phyloP scores from a whole-genome alignment of 2,329 filamentous ascomycete genomes.

The Xylariaceae sp. region DNA sequence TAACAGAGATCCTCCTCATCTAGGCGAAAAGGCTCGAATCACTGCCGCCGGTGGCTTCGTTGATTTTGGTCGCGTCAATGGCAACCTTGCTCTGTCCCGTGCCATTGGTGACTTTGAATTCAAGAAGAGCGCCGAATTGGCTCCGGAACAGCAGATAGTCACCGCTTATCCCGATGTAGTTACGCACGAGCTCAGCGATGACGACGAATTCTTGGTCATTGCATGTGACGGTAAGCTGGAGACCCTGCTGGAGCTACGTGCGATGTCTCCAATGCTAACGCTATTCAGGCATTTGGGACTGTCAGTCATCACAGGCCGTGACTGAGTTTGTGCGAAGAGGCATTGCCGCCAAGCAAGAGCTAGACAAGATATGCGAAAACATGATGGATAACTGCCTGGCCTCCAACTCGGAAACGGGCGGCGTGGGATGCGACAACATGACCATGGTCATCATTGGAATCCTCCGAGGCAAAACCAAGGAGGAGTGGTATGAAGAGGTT shows the following conservation, averaged over 20 bases:
- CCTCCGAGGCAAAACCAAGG: constrained; percentile 86
- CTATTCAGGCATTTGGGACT: constrained; percentile 93
- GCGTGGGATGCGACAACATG: constrained; percentile 99
- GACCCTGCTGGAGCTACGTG: background rate
- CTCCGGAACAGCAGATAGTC: constrained; percentile 98
- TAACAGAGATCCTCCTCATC: constrained; percentile 6
- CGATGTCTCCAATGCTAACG: constrained; percentile 4
- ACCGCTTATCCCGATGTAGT: constrained; percentile 95
- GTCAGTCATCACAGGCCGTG: constrained; percentile 95
- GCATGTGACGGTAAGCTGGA: constrained; percentile 76
- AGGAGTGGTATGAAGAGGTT: constrained; percentile 97
- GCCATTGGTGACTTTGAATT: constrained; percentile 99
- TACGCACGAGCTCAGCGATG: constrained; percentile 81
- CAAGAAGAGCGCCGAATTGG: constrained; percentile 96
- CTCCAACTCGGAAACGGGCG: constrained; percentile 95
- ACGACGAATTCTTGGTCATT: constrained; percentile 93
- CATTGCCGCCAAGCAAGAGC: constrained; percentile 92
- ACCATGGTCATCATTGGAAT: constrained; percentile 91
- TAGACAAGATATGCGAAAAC: constrained; percentile 96
- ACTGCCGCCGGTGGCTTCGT: constrained; percentile 95
- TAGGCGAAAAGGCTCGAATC: constrained; percentile 93
- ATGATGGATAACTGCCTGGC: constrained; percentile 99
- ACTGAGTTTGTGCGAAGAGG: constrained; percentile 95
- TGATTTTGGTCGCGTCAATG: constrained; percentile 97
- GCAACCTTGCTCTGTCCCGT: constrained; percentile 92